Percentiles rank a stretch among this genome's conserved stretches.
phyloP scores from a whole-genome alignment of 768 basidiomycete genomes.

The Lactarius evosmus region DNA sequence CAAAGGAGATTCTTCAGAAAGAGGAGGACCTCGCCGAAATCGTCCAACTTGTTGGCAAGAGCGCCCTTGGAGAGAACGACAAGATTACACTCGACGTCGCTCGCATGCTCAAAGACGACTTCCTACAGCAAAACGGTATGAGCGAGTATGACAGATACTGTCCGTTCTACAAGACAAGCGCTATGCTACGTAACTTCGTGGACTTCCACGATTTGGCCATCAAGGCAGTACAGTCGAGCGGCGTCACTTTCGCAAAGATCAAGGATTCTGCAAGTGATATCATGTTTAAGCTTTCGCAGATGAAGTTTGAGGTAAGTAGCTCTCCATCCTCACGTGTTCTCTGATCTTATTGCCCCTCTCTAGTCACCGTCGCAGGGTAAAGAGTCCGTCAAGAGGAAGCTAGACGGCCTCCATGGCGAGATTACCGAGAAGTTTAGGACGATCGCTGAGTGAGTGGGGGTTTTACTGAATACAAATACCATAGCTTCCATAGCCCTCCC shows the following conservation, averaged over 20 bases:
- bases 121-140: constrained; percentile 98
- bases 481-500: neutral
- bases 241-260: constrained; percentile 82
- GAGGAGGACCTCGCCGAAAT: constrained; percentile 99
- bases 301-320: constrained; percentile 89
- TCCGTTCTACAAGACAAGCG: constrained; percentile 98
- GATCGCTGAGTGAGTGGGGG: constrained; percentile 59
- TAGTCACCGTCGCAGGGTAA: constrained; percentile 91
- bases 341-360: constrained; percentile 16
- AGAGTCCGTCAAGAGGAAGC: constrained; percentile 74
- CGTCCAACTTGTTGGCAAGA: constrained; percentile 99
- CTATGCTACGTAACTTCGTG: constrained; percentile 94
- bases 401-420: constrained; percentile 77
- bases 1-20: constrained; percentile 97
- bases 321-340: neutral
- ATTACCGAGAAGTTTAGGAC: constrained; percentile 93
- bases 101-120: constrained; percentile 95
- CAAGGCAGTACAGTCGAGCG: constrained; percentile 77
- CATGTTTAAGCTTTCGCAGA: constrained; percentile 97
- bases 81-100: constrained; percentile 99
- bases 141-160: constrained; percentile 96
- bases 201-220: constrained; percentile 90
- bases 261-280: constrained; percentile 83
- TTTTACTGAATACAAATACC: neutral
- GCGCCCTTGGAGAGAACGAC: constrained; percentile 92